A percentile compares a stretch with the other conserved stretches of the same genome.
phyloP scores from a whole-genome alignment of 768 basidiomycete species.

The Dentipellis sp. region DNA sequence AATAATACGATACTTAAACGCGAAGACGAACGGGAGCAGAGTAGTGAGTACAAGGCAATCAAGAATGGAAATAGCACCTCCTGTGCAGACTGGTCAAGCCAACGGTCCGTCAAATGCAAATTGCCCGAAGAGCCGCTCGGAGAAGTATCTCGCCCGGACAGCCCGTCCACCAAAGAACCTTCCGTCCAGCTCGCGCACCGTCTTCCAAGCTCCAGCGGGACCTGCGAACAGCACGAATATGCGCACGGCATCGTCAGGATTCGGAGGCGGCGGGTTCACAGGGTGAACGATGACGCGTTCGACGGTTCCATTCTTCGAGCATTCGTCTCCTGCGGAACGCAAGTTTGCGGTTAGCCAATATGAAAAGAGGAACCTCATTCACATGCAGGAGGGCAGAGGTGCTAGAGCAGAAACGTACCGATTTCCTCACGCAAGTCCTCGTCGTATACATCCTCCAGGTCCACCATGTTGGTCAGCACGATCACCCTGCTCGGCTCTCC shows the following conservation, averaged over 20 bases:
- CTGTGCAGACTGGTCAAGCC: conserved; percentile 1
- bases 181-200: conserved; percentile 87
- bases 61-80: background rate
- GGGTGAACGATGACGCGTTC: conserved; percentile 83
- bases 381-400: background rate
- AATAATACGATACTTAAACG: background rate
- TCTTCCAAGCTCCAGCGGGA: conserved; percentile 92
- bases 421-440: conserved; percentile 83
- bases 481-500: conserved; percentile 89
- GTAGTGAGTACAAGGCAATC: background rate
- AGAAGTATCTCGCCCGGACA: conserved; percentile 77
- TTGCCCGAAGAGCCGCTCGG: conserved; percentile 45
- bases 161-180: conserved; percentile 84
- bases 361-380: background rate
- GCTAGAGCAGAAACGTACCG: conserved; percentile 34
- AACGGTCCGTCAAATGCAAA: conserved; percentile 42
- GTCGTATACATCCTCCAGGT: conserved; percentile 73
- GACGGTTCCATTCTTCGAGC: conserved; percentile 84
- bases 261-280: conserved; percentile 53
- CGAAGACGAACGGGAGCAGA: background rate
- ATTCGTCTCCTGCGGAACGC: conserved; percentile 64
- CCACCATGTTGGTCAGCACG: conserved; percentile 86
- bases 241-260: conserved; percentile 76
- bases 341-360: conserved; percentile 1
- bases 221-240: conserved; percentile 90